A percentile compares a stretch with the other conserved stretches of the same genome.
Conservation (phyloP, 2,329 filamentous ascomycete species). For the Sporothrix protearum region DNA sequence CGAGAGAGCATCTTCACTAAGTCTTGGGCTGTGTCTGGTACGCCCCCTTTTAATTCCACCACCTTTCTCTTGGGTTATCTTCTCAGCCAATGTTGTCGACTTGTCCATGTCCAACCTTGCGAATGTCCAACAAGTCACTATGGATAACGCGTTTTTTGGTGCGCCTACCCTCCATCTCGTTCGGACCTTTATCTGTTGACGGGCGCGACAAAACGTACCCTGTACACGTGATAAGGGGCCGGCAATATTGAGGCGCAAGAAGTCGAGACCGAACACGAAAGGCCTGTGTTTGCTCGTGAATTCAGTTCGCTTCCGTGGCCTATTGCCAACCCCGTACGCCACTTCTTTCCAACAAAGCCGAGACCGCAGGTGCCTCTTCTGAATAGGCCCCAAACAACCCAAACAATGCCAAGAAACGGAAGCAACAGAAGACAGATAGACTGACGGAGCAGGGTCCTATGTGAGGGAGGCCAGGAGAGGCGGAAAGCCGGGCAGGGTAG, state of each 20-base stretch:
- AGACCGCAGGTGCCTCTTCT: background rate
- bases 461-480: background rate
- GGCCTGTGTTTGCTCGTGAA: background rate
- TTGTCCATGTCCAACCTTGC: background rate
- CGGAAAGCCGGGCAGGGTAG: background rate
- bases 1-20: conserved; percentile 1
- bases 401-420: conserved; percentile 24
- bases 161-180: background rate
- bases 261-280: background rate
- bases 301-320: background rate
- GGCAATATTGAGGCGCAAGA: background rate
- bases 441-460: conserved; percentile 1
- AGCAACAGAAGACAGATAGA: background rate
- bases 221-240: background rate
- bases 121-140: conserved; percentile 10
- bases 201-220: background rate
- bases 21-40: background rate
- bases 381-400: conserved; percentile 21
- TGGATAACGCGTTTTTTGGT: conserved; percentile 7
- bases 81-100: background rate
- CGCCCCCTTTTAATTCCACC: conserved; percentile 1
- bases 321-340: background rate
- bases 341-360: background rate
- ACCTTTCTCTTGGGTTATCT: background rate
- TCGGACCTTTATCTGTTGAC: conserved; percentile 16